Evolutionary conservation across 345 rosid species (phyloP).

Genomic region (Conringia planisiliqua): DNA sequence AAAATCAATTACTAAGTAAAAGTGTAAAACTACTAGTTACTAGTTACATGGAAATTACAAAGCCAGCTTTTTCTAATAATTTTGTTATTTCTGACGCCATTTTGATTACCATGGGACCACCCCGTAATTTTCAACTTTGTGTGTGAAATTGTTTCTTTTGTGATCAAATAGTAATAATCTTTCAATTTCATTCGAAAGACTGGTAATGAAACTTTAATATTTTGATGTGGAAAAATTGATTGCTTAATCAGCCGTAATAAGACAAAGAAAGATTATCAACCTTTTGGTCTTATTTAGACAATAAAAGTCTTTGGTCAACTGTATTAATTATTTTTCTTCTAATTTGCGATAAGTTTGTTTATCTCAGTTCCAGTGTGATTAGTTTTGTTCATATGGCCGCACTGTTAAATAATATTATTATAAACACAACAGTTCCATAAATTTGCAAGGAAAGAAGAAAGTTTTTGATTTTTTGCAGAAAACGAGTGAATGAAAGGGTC

Average conservation of each 20-base stretch:
- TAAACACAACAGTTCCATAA: neutral
- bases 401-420: neutral
- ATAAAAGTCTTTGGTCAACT: slow-evolving; percentile 34
- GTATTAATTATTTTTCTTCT: slow-evolving; percentile 3
- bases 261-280: slow-evolving; percentile 28
- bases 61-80: neutral
- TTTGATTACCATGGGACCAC: neutral
- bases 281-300: slow-evolving; percentile 30
- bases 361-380: slow-evolving; percentile 12
- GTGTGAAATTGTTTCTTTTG: neutral
- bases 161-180: neutral
- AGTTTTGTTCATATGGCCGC: slow-evolving; percentile 17
- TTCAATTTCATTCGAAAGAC: neutral
- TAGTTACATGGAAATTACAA: neutral
- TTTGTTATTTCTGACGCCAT: neutral
- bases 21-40: too few species aligned
- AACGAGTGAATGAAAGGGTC: slow-evolving; percentile 38
- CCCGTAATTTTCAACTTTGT: neutral
- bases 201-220: slow-evolving; percentile 1
- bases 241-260: slow-evolving; percentile 23
- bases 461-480: neutral
- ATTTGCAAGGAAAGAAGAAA: neutral
- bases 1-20: too few species aligned
- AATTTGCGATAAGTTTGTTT: slow-evolving; percentile 27
- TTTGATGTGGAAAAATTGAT: slow-evolving; percentile 22